Base-by-base conservation (phyloP, 768 basidiomycete genomes). In the Psilocybe cubensis region DNA sequence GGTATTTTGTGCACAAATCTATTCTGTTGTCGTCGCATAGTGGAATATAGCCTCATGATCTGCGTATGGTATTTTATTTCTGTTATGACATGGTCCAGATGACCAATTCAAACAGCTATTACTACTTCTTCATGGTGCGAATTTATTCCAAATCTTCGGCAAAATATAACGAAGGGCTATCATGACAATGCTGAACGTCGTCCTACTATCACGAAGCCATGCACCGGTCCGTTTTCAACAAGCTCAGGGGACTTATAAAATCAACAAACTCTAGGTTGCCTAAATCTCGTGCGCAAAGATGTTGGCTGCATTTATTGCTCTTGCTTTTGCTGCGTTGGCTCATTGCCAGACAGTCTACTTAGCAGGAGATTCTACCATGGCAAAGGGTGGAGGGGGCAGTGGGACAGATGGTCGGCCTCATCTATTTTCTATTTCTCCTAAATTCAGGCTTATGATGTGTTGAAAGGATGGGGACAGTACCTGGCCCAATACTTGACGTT, bases 301-400 rank as follows among this genome's bases (percentile, higher is more conserved):
- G 54, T 29, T 12, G 18, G 21, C 31, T 31, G 21, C 38, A 25
- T n/a, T 44, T 9, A 31, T 45, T 44, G 28, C 50, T 38, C 18
- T 12, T 43, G 20, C 31, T 12, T 31, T 49, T 28, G 47, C 47
- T 20, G 44, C 47, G 8, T 21, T 50, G 12, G 55, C 38, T 14
- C 14, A 24, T 11, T 28, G 28, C 9, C 31, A 77, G 56, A 78
- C 74, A 14, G 70, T 80, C 12, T 79, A 78, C 54, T 57, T 79
- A 40, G 78, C 77, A 0, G 78, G 79, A 8, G 78, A 80, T 60
- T 76, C 74, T 9, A 80, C 77, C 3, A 78, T 78, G 79, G 79
- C 79, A 1, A 63, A 57, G 44, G 70, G 70, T 52, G 74, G 78
- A 41, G 74, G 74, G 31, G 74, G 77, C 18, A 61, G 66, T 33